Evolutionary conservation across 495 filamentous ascomycete species (phyloP), one percentile per base, ranked within the genome.

Genomic region (Hypoxylon rickii): DNA sequence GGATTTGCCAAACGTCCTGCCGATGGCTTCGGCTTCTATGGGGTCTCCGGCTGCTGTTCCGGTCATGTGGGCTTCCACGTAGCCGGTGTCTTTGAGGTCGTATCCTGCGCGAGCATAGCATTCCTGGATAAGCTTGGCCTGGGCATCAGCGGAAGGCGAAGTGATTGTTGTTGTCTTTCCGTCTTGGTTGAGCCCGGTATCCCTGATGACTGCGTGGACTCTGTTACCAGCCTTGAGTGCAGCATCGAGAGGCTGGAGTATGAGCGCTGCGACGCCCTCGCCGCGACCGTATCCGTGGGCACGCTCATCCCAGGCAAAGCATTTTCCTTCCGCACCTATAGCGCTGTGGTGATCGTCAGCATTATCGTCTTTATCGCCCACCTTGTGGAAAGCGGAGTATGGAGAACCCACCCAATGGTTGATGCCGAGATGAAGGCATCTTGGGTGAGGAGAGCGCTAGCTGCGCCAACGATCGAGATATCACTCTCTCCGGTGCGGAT

Each of bases 211-310:
- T 5, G 76, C 79, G 15, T 83, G 74, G 17, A 89, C 83, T 0
- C 77, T 78, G 44, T 84, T 73, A 5, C 73, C 73, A 37, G 78
- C 78, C 7, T 61, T 52, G 4, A 81, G 45, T 0, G 81, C 87
- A 40, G 82, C 76, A 42, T 21, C 73, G 61, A 88, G 71, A 13
- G 66, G 67, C 61, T 89, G 90, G n/a, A 68, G 38, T 2, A 81
- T 67, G 0, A 89, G 33, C 0, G 75, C 74, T 3, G 69, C 78
- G 0, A 71, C 80, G 0, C 89, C 76, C 22, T 80, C 82, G n/a
- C 86, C 78, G 12, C 88, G 81, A 0, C 37, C 87, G 63, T 86
- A 90, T 0, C 87, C 88, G 63, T 87, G 75, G 0, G 85, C 87
- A 0, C 64, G 51, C 0, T 73, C 70, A 56, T 86, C 83, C 33